Evolutionary conservation across 2,329 filamentous ascomycete genomes (phyloP), one percentile per base, ranked within the genome.

Genomic region (Gremmenia infestans): DNA sequence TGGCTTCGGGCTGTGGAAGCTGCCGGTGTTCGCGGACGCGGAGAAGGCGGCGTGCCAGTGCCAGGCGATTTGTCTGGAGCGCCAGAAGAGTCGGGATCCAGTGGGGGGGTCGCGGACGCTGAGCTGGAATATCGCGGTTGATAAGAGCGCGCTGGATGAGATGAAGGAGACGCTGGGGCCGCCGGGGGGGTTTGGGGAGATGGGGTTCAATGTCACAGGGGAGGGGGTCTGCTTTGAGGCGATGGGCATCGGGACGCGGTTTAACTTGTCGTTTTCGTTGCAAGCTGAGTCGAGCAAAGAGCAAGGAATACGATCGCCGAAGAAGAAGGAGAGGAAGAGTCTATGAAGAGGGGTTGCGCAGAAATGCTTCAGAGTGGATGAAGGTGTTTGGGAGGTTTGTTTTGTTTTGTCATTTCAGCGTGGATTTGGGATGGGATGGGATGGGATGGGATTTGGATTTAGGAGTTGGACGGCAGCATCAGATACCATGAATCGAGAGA

Each of bases 131-230:
- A 47, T 59, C 25, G 45, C 39, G 5, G 28, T 59, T 1, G 49
- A 50, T 8, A 47, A 50, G 25, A 40, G 35, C 15, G 57, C 57
- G n/a, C 19, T 59, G 2, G 39, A 57, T 40, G 57, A 59, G 49
- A 57, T 59, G 43, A 59, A 49, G 32, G 57, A 56, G 49, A 57
- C 52, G n/a, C 45, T 59, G 23, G 54, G 54, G 11, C 57, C 57
- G 8, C 54, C 54, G 15, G 57, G 57, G 7, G 57, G 54, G 7
- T 59, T 59, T 37, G 57, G 57, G 7, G 57, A 59, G 45, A 46
- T 59, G 48, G 57, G 57, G 17, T 59, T 59, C 37, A 43, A 53
- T 52, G 52, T 57, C 48, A 39, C 54, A n/a, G 42, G 37, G 11
- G 52, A 57, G 22, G 42, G 52, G 3, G 57, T 59, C 12, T 52